phyloP scores from a whole-genome alignment of 2,329 filamentous ascomycete genomes.

The Alternaria burnsii region DNA sequence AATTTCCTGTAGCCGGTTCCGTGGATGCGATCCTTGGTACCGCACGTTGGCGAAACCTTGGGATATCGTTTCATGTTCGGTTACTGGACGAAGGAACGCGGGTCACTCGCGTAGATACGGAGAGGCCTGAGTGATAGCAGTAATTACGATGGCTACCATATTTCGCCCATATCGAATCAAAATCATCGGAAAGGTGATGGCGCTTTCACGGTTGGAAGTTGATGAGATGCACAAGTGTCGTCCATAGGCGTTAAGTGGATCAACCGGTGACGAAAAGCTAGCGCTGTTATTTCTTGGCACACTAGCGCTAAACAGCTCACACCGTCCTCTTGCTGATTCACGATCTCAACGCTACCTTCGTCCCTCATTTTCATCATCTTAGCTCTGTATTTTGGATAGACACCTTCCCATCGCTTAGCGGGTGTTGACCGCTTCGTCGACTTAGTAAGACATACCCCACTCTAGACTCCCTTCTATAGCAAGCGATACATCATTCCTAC shows the following conservation, averaged over 20 bases:
- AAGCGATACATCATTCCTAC: slow-evolving; percentile 21
- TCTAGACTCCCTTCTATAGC: slow-evolving; percentile 20
- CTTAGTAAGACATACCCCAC: slow-evolving; percentile 35
- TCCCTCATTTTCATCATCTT: slow-evolving; percentile 16
- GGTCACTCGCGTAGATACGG: background rate
- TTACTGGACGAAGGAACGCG: background rate
- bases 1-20: background rate
- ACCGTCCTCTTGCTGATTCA: slow-evolving; percentile 21
- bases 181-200: background rate
- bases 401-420: slow-evolving; percentile 17
- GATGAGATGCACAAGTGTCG: background rate
- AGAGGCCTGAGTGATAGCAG: background rate
- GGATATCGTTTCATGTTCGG: background rate
- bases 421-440: slow-evolving; percentile 31
- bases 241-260: background rate
- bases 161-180: background rate
- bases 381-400: slow-evolving; percentile 23
- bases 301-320: slow-evolving; percentile 25
- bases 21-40: too few species aligned
- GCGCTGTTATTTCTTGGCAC: slow-evolving; percentile 1
- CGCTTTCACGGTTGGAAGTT: background rate
- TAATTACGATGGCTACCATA: background rate
- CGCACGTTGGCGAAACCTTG: background rate
- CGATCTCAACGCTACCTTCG: slow-evolving; percentile 14
- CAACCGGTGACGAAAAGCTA: slow-evolving; percentile 5